Conservation (phyloP, 305 asterid genomes). For the Solanum hybrid region DNA sequence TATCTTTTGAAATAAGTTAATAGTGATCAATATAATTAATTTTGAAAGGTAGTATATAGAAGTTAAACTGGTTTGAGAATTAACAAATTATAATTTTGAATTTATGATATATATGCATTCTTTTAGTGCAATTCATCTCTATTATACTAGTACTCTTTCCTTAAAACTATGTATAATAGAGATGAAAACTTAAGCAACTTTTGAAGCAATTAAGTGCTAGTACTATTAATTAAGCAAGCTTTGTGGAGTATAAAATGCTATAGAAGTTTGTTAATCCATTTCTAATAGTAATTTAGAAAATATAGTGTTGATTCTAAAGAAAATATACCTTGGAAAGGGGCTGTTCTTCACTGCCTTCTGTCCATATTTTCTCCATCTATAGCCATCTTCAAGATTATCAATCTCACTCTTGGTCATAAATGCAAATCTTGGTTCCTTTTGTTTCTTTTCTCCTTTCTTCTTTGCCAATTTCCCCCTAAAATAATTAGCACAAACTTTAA, state of each 20-base stretch:
- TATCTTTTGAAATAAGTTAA: background rate
- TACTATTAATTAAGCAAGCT: background rate
- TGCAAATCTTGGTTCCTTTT: constrained; percentile 45
- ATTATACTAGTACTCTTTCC: background rate
- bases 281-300: background rate
- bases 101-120: background rate
- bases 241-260: background rate
- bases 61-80: background rate
- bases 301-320: background rate
- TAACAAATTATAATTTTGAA: background rate
- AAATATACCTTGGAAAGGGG: constrained; percentile 55
- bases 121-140: background rate
- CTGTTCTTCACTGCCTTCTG: constrained; percentile 75
- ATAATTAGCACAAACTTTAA: background rate
- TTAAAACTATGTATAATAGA: background rate
- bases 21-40: background rate
- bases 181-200: background rate
- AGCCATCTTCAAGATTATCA: constrained; percentile 80
- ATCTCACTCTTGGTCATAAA: constrained; percentile 72
- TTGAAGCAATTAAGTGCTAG: background rate
- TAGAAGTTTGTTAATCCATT: background rate
- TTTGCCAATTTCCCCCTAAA: constrained; percentile 27
- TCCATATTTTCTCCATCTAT: constrained; percentile 86
- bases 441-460: constrained; percentile 49
- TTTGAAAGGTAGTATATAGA: background rate